Base-by-base conservation (phyloP, 2,329 filamentous ascomycete genomes). In the Colletotrichum echinochloae region DNA sequence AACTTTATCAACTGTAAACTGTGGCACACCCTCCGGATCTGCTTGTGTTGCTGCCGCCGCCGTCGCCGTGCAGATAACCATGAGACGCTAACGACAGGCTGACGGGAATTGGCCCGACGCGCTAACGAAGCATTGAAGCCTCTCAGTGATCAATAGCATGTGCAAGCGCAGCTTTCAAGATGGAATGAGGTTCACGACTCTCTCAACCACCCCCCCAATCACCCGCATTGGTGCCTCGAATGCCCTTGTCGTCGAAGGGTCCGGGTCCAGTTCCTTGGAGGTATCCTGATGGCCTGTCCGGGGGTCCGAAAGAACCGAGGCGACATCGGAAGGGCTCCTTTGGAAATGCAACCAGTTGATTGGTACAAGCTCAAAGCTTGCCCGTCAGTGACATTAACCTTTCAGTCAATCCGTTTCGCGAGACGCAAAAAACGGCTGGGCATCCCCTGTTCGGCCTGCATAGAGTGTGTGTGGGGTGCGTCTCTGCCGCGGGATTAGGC, bases 301-400 rank as follows among this genome's bases (percentile, higher is more conserved):
- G 70, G 70, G 62, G 46, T 44, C 54, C 64, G 37, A 35, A 59
- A 67, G 37, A 14, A 54, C 57, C 48, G 57, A 72, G 63, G 70
- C 72, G 72, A 72, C 70, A 72, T 72, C 70, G 70, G 70, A 70
- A 70, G 63, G 69, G 66, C 66, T 28, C 71, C 66, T 72, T 73
- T 72, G 70, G 70, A 73, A 73, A 72, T 72, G n/a, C 66, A 63
- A 56, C 44, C 44, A 57, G 63, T 16, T 73, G 72, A 72, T 73
- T 73, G 70, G 72, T 60, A 49, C 49, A 64, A 68, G 70, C 72
- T 67, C 35, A 51, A 63, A 72, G 72, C 70, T 73, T 62, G 52
- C 61, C 59, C 46, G 49, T 71, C 57, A 63, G 65, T 71, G 72
- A 71, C 72, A 73, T 73, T 72, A 65, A 65, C 65, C 65, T 71